These are phyloP conservation scores for Terana coerulea DNA, from an alignment of 768 basidiomycete genomes.

Conservation along the genomic window DNA sequence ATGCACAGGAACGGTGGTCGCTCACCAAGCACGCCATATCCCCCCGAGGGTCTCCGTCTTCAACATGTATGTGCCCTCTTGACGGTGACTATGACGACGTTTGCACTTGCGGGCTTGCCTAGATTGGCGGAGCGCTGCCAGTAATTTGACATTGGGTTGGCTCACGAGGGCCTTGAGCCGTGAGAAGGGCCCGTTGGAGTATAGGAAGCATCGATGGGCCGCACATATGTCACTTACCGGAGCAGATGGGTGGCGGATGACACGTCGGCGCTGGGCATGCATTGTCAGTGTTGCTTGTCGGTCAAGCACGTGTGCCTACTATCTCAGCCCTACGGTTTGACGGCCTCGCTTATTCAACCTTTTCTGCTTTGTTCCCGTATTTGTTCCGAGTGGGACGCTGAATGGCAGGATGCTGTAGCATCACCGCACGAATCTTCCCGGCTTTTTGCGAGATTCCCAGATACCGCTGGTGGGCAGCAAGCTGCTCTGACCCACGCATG, in stretches of 20 bases:
- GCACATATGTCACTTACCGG: background rate
- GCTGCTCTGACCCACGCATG: background rate
- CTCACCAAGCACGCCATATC: too few relatives aligned
- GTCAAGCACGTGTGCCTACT: background rate
- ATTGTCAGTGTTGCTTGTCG: background rate
- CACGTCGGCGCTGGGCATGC: background rate
- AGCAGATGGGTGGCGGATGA: background rate
- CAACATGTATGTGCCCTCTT: too few relatives aligned
- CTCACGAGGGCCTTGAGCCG: too few relatives aligned
- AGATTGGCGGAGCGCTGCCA: too few relatives aligned
- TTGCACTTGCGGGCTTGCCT: too few relatives aligned
- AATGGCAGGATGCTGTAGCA: background rate
- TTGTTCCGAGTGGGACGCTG: background rate
- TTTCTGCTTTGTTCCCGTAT: conserved; percentile 1
- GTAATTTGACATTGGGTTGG: too few relatives aligned
- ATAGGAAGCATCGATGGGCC: too few relatives aligned
- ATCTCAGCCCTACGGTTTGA: background rate
- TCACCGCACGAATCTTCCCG: background rate
- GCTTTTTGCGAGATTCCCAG: conserved; percentile 1
- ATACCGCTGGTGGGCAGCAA: background rate
- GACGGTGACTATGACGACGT: too few relatives aligned
- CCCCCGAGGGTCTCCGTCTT: too few relatives aligned
- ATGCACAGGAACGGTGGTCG: too few relatives aligned
- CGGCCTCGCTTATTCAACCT: conserved; percentile 2
- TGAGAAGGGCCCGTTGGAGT: too few relatives aligned